phyloP scores from a whole-genome alignment of 352 stramenopile genomes.

The Peronosclerospora sorghi region DNA sequence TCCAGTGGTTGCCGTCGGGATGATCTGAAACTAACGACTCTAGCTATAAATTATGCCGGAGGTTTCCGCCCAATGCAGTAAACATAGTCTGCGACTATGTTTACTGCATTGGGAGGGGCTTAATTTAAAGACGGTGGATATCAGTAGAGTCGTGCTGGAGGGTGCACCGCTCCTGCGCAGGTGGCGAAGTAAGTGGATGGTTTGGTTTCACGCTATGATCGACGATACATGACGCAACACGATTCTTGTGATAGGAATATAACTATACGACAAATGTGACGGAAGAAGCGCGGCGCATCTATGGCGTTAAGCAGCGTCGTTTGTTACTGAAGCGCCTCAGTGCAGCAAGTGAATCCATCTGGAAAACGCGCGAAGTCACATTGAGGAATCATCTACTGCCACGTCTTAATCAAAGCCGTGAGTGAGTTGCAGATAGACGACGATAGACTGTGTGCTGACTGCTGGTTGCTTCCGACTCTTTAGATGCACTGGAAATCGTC shows the following conservation, averaged over 20 bases:
- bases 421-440: not conserved
- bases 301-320: constrained; percentile 52
- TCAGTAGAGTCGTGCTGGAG: constrained; percentile 41
- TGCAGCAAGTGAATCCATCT: constrained; percentile 34
- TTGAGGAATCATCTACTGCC: constrained; percentile 55
- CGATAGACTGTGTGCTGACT: not conserved
- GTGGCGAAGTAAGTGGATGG: constrained; percentile 40
- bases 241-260: constrained; percentile 42
- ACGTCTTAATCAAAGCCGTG: constrained; percentile 52
- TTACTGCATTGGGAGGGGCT: no score
- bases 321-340: constrained; percentile 60
- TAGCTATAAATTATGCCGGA: no score
- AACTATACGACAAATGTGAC: constrained; percentile 51
- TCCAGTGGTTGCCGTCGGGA: no score
- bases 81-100: no score
- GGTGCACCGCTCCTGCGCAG: constrained; percentile 61
- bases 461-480: not conserved
- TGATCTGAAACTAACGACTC: no score
- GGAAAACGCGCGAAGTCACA: constrained; percentile 48
- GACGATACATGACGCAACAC: not conserved
- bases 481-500: constrained; percentile 55
- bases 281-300: constrained; percentile 33
- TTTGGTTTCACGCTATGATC: not conserved
- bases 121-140: constrained; percentile 46
- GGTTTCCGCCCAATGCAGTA: no score